Conservation (phyloP, 305 asterid genomes). For the Fraxinus sp. region DNA sequence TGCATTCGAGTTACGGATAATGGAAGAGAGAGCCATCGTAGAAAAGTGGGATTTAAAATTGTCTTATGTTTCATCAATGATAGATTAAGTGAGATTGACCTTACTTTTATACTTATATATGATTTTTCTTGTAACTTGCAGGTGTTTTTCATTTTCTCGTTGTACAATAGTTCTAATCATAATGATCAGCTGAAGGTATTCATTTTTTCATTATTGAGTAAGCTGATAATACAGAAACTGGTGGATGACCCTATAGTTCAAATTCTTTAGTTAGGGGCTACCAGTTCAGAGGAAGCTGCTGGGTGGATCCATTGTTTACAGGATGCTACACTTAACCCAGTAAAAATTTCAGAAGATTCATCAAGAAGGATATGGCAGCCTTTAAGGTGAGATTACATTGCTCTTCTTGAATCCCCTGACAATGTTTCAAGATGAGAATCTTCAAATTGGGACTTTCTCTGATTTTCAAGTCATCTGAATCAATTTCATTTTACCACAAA, state of each 20-base stretch:
- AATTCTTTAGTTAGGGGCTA: conserved; percentile 66
- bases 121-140: background rate
- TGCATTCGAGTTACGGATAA: conserved; percentile 79
- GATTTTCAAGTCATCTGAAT: background rate
- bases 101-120: background rate
- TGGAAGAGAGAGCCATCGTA: conserved; percentile 73
- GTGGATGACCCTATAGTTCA: conserved; percentile 17
- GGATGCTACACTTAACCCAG: conserved; percentile 58
- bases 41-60: conserved; percentile 45
- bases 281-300: conserved; percentile 89
- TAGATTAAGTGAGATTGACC: background rate
- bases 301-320: conserved; percentile 71
- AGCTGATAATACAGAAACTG: background rate
- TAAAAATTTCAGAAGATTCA: conserved; percentile 33
- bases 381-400: conserved; percentile 49
- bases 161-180: conserved; percentile 22
- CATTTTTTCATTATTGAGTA: conserved; percentile 1
- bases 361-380: conserved; percentile 76
- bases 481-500: background rate
- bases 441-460: background rate
- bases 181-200: conserved; percentile 79
- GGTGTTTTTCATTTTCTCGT: conserved; percentile 40
- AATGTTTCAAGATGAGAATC: background rate
- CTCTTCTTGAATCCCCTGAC: background rate
- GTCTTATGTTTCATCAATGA: background rate